Evolutionary conservation across 176 grass and related monocot genomes (phyloP), one percentile per base, ranked within the genome.

Genomic region (Elaeis guineensis): DNA sequence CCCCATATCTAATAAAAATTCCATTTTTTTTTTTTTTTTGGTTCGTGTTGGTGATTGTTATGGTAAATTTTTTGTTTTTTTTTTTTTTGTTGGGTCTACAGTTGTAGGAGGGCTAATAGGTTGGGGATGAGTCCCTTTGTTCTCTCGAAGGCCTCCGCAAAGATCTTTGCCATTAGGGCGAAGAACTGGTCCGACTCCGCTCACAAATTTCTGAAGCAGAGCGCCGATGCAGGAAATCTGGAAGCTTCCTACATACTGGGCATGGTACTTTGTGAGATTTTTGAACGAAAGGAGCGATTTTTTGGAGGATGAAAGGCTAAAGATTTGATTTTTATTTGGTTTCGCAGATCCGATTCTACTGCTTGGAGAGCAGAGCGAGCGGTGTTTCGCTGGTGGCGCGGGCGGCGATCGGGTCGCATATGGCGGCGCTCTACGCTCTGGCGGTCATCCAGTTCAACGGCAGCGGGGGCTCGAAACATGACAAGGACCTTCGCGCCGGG

Each of bases 381-480:
- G 83, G 83, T 5, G 69, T 54, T 4, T 60, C 80, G 57, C 52
- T 86, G 17, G 64, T 92, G 66, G 77, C 77, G 20, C 79, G 77
- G 17, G 79, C 83, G 19, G 83, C 88, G 58, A 62, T 66, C 1
- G 39, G 53, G 0, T 75, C 78, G 18, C 77, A 92, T 69, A 58
- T 69, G 24, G 52, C 76, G 17, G 79, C 83, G 11, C 83, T 91
- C 21, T 86, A 86, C 65, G 82, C 80, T 15, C 74, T 92, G 2
- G 83, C 80, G 5, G 83, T 92, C 11, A 71, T 92, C 16, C 77
- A 75, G 74, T 92, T 92, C 77, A 92, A 92, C 54, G 83, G 89
- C 29, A 84, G 89, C 57, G 89, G 89, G 6, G 80, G 83, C 7
- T 55, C 48, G 7, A 78, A 84, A 52, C 59, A 57, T 16, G 70